Evolutionary conservation across 257 asterid species (phyloP).

Genomic region (Prunella vulgaris): DNA sequence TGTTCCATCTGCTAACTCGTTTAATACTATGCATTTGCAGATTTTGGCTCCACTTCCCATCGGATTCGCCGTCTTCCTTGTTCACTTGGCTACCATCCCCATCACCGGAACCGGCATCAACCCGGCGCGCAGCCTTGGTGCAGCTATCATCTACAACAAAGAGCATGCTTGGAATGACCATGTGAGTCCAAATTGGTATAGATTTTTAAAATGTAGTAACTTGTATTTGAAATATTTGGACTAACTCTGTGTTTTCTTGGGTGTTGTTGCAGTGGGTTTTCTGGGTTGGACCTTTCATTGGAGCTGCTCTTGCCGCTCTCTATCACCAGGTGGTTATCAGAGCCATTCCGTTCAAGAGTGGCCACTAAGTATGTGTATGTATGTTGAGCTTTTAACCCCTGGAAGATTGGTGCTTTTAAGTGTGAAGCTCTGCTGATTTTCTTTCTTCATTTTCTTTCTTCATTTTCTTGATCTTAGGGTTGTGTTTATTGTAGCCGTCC

Average conservation of each 20-base stretch:
- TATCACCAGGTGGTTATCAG: slow-evolving; percentile 66
- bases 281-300: slow-evolving; percentile 82
- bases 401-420: slow-evolving; percentile 5
- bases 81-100: slow-evolving; percentile 82
- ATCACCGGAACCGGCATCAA: slow-evolving; percentile 79
- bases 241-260: neutral
- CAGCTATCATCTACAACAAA: slow-evolving; percentile 63
- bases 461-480: slow-evolving; percentile 11
- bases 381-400: neutral
- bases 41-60: slow-evolving; percentile 81
- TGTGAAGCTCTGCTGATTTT: slow-evolving; percentile 16
- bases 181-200: slow-evolving; percentile 29
- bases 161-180: slow-evolving; percentile 74
- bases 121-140: slow-evolving; percentile 78
- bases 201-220: neutral
- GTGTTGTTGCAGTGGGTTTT: slow-evolving; percentile 53
- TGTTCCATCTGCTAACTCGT: neutral
- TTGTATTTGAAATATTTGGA: neutral
- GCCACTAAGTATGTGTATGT: slow-evolving; percentile 20
- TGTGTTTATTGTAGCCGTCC: slow-evolving; percentile 28
- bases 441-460: neutral
- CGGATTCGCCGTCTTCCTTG: slow-evolving; percentile 73
- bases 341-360: slow-evolving; percentile 75
- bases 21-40: slow-evolving; percentile 20
- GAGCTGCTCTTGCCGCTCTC: slow-evolving; percentile 78